phyloP scores from a whole-genome alignment of 108 stramenopile genomes.

The Schizochytrium sp. region DNA sequence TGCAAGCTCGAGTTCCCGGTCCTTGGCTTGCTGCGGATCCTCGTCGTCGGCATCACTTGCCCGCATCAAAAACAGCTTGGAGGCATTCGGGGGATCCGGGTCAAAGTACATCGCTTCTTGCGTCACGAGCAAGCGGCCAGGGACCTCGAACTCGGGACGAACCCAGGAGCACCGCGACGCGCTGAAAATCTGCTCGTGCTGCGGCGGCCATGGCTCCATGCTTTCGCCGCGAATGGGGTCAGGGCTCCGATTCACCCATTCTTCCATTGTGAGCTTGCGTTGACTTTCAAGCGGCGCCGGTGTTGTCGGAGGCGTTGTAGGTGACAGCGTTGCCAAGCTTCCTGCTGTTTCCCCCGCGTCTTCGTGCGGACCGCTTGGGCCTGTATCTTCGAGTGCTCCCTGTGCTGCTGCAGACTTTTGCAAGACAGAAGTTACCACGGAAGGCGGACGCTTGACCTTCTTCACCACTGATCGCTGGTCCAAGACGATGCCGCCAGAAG shows the following conservation, averaged over 20 bases:
- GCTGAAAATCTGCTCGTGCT: not conserved
- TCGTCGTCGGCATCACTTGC: not conserved
- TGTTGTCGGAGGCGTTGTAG: not conserved
- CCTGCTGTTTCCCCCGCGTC: not conserved
- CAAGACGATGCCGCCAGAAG: not conserved
- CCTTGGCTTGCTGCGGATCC: not conserved
- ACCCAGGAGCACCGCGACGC: not conserved
- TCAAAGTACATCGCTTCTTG: constrained; percentile 7
- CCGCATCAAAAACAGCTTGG: not conserved
- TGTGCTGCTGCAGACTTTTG: not conserved
- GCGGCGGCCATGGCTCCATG: not conserved
- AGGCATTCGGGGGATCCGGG: not conserved
- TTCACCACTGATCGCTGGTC: not conserved
- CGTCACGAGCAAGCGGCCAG: not conserved
- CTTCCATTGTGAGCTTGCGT: constrained; percentile 11
- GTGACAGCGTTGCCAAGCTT: not conserved
- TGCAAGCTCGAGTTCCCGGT: not conserved
- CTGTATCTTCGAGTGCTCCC: no score
- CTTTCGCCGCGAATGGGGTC: not conserved
- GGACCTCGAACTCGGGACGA: not conserved
- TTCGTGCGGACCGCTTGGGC: no score
- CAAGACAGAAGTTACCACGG: not conserved
- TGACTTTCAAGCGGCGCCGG: not conserved
- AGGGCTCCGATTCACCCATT: not conserved
- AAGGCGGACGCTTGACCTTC: not conserved